phyloP scores from a whole-genome alignment of 257 asterid species.

The Solanum tacnaense region DNA sequence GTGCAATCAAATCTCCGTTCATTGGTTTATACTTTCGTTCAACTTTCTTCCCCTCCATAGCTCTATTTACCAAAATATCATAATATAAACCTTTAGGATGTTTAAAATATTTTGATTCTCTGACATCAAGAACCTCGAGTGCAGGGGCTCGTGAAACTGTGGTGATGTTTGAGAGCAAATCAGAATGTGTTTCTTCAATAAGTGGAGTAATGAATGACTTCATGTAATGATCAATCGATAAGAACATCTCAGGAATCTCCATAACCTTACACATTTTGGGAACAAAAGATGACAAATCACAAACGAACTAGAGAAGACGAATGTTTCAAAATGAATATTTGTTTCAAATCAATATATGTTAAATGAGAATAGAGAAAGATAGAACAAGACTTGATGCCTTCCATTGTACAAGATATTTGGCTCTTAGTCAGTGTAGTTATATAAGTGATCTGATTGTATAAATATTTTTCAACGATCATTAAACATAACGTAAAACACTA shows the following conservation, averaged over 20 bases:
- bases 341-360: too few relatives aligned
- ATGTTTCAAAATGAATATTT: not conserved
- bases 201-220: conserved; percentile 29
- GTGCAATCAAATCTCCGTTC: conserved; percentile 21
- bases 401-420: not conserved
- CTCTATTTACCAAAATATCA: not conserved
- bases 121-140: conserved; percentile 5
- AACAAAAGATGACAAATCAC: not conserved
- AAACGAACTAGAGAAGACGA: not conserved
- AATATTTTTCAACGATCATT: not conserved
- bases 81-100: conserved; percentile 5
- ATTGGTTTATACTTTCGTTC: conserved; percentile 12
- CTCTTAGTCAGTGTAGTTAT: not conserved
- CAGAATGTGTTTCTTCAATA: not conserved
- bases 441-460: not conserved
- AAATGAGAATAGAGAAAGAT: too few relatives aligned
- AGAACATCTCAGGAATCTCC: conserved; percentile 16
- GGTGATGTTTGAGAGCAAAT: conserved; percentile 21
- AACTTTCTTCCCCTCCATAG: too few relatives aligned
- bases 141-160: conserved; percentile 17
- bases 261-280: conserved; percentile 13
- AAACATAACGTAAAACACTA: not conserved
- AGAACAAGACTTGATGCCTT: not conserved
- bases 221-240: conserved; percentile 16
- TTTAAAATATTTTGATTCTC: not conserved